Conservation (phyloP, 805 yeast genomes). For the Wickerhamomyces tratensis region DNA sequence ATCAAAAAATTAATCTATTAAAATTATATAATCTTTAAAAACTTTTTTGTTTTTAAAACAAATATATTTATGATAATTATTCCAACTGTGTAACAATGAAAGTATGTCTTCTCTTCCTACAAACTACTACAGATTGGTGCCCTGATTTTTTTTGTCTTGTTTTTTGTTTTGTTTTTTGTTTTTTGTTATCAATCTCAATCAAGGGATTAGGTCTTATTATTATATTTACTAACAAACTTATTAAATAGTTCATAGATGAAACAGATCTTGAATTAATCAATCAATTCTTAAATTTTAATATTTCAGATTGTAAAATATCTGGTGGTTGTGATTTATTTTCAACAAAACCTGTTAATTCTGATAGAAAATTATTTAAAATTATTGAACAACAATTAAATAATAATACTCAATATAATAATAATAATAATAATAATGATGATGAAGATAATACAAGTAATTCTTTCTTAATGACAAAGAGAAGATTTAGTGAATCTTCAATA, state of each 20-base stretch:
- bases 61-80: no score
- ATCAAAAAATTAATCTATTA: no score
- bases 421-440: conserved; percentile 18
- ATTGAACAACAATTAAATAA: conserved; percentile 66
- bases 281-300: conserved; percentile 73
- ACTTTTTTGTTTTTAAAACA: no score
- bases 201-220: no score
- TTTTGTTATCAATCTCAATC: no score
- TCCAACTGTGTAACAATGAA: background rate
- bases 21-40: no score
- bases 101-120: background rate
- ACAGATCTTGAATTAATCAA: conserved; percentile 88
- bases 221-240: background rate
- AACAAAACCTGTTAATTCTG: conserved; percentile 87
- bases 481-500: conserved; percentile 19
- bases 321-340: conserved; percentile 94
- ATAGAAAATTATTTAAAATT: conserved; percentile 78
- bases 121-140: background rate
- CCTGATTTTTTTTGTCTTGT: no score
- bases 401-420: background rate
- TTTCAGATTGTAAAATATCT: conserved; percentile 62
- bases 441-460: conserved; percentile 19
- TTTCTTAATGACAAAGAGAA: conserved; percentile 31
- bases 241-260: conserved; percentile 75
- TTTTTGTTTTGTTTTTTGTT: no score